Evolutionary conservation across 1,284 basidiomycete species (phyloP).

Genomic region (Heterobasidion parviporum): DNA sequence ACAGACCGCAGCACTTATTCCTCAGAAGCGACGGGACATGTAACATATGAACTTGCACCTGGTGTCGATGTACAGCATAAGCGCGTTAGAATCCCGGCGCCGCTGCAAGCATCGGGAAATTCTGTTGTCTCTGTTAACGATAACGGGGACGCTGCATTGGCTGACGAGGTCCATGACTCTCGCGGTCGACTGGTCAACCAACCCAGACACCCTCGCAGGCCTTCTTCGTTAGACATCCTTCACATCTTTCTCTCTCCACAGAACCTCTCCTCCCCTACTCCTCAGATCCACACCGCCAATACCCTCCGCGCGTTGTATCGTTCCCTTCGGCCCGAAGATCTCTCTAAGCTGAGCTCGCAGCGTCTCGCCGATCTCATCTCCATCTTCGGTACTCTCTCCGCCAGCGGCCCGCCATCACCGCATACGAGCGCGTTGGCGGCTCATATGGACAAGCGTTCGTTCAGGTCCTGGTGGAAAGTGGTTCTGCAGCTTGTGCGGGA

Average conservation of each 20-base stretch:
- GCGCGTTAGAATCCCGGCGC: too few species aligned
- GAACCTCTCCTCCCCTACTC: slow-evolving; percentile 14
- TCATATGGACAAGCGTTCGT: slow-evolving; percentile 1
- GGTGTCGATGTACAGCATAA: background rate
- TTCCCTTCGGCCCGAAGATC: slow-evolving; percentile 16
- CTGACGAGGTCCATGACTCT: background rate
- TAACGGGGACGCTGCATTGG: background rate
- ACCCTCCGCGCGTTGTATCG: slow-evolving; percentile 28
- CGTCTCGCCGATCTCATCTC: slow-evolving; percentile 29
- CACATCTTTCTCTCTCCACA: slow-evolving; percentile 18
- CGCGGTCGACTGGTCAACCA: background rate
- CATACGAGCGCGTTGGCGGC: slow-evolving; percentile 1
- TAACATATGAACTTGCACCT: background rate
- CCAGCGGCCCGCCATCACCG: slow-evolving; percentile 2
- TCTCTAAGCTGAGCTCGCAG: slow-evolving; percentile 18
- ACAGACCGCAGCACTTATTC: background rate
- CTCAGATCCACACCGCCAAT: slow-evolving; percentile 18
- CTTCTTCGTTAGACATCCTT: slow-evolving; percentile 17
- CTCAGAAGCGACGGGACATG: background rate
- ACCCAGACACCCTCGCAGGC: slow-evolving; percentile 1
- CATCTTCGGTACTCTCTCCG: slow-evolving; percentile 36
- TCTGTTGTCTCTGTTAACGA: background rate
- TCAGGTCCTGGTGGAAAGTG: slow-evolving; percentile 8
- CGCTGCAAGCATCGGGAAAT: background rate
- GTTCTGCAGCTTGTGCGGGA: slow-evolving; percentile 10